A percentile compares a stretch with the other conserved stretches of the same genome.
phyloP scores from a whole-genome alignment of 1,284 basidiomycete genomes.

The Irpex sp. region DNA sequence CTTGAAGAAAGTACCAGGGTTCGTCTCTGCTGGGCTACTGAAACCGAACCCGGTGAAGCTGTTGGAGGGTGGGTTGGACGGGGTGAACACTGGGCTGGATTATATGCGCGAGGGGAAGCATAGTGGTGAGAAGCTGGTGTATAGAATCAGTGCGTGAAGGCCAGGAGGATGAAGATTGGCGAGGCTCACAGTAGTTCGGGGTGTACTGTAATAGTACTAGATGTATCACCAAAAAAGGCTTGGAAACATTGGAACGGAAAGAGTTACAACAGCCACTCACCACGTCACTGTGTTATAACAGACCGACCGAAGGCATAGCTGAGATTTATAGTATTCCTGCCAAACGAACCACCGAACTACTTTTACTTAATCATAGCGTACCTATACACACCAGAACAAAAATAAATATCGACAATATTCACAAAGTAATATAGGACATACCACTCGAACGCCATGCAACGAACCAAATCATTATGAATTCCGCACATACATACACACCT shows the following conservation, averaged over 20 bases:
- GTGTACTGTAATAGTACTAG: too few species aligned
- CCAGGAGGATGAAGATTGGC: background rate
- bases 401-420: background rate
- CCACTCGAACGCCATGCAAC: background rate
- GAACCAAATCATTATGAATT: background rate
- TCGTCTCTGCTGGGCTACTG: constrained; percentile 15
- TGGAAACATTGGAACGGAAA: too few species aligned
- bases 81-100: constrained; percentile 18
- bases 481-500: background rate
- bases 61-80: constrained; percentile 18
- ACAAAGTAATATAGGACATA: background rate
- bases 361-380: background rate
- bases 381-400: background rate
- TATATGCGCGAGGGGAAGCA: constrained; percentile 21
- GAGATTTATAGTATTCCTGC: too few species aligned
- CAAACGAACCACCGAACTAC: too few species aligned
- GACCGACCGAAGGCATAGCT: too few species aligned
- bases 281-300: too few species aligned
- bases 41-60: constrained; percentile 19
- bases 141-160: constrained; percentile 2
- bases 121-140: constrained; percentile 24
- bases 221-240: too few species aligned
- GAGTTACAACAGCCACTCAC: too few species aligned
- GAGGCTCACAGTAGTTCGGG: too few species aligned
- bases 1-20: constrained; percentile 17